Percentiles rank a stretch among this genome's conserved stretches.
Conservation (phyloP, 2,329 filamentous ascomycete genomes). For the Xylariaceae sp. region DNA sequence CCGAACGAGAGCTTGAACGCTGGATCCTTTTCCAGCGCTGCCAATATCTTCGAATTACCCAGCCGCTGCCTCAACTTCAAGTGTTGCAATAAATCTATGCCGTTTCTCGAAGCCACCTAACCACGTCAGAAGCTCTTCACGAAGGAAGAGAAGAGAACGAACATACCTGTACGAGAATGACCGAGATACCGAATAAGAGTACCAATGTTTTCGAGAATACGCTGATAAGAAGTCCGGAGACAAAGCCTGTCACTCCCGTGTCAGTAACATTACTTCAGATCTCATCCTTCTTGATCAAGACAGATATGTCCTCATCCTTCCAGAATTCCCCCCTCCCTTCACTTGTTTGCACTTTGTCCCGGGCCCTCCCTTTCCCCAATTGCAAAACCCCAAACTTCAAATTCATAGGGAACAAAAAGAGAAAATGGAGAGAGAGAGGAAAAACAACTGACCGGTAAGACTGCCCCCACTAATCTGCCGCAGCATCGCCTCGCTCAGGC, state of each 20-base stretch:
- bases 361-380: no score
- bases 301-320: no score
- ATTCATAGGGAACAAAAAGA: constrained; percentile 1
- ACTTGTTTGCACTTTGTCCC: no score
- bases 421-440: not conserved
- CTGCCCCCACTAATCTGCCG: constrained; percentile 52
- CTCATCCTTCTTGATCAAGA: no score
- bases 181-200: constrained; percentile 59
- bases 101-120: constrained; percentile 30
- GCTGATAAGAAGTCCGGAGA: constrained; percentile 61
- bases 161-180: constrained; percentile 58
- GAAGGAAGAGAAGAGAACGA: constrained; percentile 1
- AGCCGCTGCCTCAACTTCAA: constrained; percentile 27
- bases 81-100: constrained; percentile 28
- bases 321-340: no score
- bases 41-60: constrained; percentile 37
- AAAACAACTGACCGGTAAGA: constrained; percentile 38
- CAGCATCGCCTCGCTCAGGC: constrained; percentile 33
- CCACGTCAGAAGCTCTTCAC: not conserved
- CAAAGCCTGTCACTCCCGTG: constrained; percentile 44
- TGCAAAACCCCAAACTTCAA: not conserved
- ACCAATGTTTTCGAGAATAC: constrained; percentile 69
- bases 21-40: constrained; percentile 51
- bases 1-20: constrained; percentile 67
- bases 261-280: no score